These are phyloP conservation scores for Usnea hakonensis DNA, from an alignment of 495 filamentous ascomycete species.

Conservation along the genomic window DNA sequence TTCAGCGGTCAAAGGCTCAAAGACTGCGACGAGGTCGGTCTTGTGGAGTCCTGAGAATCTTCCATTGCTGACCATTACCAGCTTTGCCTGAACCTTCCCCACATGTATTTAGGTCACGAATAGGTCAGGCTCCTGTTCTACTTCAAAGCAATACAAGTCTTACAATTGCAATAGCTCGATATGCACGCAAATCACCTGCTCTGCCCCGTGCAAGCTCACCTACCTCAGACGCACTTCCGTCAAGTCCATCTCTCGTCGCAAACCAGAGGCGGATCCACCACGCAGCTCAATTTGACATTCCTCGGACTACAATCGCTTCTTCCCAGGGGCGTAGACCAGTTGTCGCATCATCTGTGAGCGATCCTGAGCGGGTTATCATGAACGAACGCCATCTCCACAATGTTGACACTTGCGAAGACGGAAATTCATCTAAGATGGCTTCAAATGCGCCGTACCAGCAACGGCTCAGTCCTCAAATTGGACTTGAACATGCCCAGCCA, in stretches of 20 bases:
- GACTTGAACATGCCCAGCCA: slow-evolving; percentile 35
- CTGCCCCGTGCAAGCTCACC: slow-evolving; percentile 25
- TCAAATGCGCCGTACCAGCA: not conserved
- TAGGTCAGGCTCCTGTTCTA: not conserved
- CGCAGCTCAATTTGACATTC: not conserved
- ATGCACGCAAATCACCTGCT: slow-evolving; percentile 7
- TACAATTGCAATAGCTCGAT: slow-evolving; percentile 8
- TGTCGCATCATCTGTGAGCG: not conserved
- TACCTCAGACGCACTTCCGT: slow-evolving; percentile 26
- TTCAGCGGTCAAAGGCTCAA: not conserved
- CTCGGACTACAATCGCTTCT: not conserved
- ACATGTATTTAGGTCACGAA: not conserved
- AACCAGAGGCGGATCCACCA: slow-evolving; percentile 26
- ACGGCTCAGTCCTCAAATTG: slow-evolving; percentile 10
- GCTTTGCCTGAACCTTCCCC: not conserved
- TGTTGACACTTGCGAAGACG: not conserved
- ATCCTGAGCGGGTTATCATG: not conserved
- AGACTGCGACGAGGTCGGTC: not conserved
- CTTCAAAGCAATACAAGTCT: not conserved
- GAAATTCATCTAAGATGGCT: not conserved
- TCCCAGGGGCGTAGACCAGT: not conserved
- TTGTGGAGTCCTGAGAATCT: not conserved
- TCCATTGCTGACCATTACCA: slow-evolving; percentile 1
- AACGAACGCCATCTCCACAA: not conserved
- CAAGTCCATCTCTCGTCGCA: slow-evolving; percentile 35